These are phyloP conservation scores for Pseudonitzschia pungens DNA, from an alignment of 108 stramenopile genomes.

Conservation along the genomic window DNA sequence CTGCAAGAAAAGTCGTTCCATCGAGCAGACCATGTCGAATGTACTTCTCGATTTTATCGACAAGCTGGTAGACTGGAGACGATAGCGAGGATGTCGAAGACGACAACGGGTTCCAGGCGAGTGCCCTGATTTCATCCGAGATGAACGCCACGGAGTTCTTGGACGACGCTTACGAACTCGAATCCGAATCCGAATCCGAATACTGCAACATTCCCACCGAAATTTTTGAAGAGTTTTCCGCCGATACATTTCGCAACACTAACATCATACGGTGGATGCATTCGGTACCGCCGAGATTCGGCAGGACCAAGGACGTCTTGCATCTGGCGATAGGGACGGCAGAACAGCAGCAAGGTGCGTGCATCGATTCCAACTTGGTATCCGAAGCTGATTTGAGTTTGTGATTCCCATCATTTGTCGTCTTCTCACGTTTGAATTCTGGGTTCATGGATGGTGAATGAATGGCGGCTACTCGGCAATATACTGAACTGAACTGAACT, in stretches of 20 bases:
- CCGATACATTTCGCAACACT: conserved; percentile 19
- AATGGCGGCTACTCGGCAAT: background rate
- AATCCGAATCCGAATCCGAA: background rate
- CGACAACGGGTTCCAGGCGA: background rate
- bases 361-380: no score
- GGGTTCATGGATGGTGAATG: background rate
- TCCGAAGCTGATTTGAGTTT: background rate
- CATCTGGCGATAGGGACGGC: conserved; percentile 8
- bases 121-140: background rate
- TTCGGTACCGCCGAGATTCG: conserved; percentile 17
- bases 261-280: conserved; percentile 24
- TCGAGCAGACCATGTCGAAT: background rate
- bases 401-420: background rate
- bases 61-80: background rate
- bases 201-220: conserved; percentile 11
- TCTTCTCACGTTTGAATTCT: background rate
- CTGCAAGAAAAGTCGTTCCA: background rate
- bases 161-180: no score
- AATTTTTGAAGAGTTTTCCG: conserved; percentile 16
- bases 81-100: background rate
- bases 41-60: conserved; percentile 4
- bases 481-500: no score
- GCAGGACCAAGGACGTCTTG: conserved; percentile 19
- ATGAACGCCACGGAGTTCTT: background rate
- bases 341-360: conserved; percentile 15